These are phyloP conservation scores for Diplodia mutila DNA, from an alignment of 2,329 filamentous ascomycete species.

Conservation along the genomic window DNA sequence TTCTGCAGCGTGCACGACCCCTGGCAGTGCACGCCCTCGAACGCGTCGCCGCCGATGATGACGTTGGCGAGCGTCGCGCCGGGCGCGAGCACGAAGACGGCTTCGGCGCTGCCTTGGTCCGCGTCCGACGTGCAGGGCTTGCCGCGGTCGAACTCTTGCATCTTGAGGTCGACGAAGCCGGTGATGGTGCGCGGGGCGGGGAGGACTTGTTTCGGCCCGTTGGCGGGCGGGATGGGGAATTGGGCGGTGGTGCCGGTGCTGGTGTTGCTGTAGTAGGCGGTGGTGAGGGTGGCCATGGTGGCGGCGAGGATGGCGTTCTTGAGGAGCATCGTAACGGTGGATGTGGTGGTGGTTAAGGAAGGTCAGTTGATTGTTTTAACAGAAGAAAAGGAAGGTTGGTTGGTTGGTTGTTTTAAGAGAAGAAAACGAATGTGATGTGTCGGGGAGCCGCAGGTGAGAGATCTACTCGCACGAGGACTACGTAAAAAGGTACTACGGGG, in stretches of 20 bases:
- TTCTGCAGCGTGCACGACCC: constrained; percentile 53
- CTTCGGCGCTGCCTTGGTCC: constrained; percentile 51
- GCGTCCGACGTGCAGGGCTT: constrained; percentile 40
- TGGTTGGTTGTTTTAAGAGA: no score
- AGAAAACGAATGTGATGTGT: no score
- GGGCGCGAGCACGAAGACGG: constrained; percentile 57
- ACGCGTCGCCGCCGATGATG: constrained; percentile 58
- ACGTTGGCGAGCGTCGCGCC: constrained; percentile 58
- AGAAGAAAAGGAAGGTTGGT: no score
- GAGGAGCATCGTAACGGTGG: neutral
- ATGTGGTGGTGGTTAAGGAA: neutral
- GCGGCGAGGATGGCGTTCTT: neutral
- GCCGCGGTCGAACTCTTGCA: neutral
- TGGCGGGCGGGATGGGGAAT: neutral
- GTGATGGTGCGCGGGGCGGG: neutral
- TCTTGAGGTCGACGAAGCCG: neutral
- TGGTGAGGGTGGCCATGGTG: neutral
- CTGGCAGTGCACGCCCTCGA: constrained; percentile 58
- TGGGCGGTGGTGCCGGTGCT: neutral
- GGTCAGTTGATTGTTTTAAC: no score
- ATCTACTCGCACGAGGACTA: no score
- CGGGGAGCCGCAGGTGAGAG: no score
- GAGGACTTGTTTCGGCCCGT: neutral
- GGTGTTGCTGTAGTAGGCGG: no score
- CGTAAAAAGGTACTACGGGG: no score